Base-by-base conservation (phyloP, 1,284 basidiomycete species). In the Taiwanofungus camphoratus region DNA sequence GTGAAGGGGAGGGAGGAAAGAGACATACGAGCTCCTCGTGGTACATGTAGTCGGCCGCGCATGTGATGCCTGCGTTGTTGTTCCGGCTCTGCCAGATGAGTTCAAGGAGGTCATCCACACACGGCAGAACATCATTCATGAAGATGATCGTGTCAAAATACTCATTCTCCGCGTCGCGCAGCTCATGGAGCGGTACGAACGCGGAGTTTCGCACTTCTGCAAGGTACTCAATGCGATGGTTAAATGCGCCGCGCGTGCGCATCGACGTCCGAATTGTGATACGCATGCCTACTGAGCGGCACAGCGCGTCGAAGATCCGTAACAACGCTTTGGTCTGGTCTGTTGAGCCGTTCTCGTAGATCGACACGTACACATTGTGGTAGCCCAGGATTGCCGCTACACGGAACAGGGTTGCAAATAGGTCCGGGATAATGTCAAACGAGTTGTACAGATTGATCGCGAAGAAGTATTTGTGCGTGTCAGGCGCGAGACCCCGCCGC, bases 391-490 rank as follows among this genome's bases (percentile, higher is more conserved):
- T 80, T 15, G 89, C 75, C 0, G 90, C 82, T 19, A 91, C 81
- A 42, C 91, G 82, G 73, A 97, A 96, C 53, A 97, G 82, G n/a
- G 92, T 93, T 29, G 91, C 82, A 63, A 97, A 96, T 26, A 97
- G 74, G 66, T 97, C 93, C 9, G 93, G 93, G 51, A 97, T 93
- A 61, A 97, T 70, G 69, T 95, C 92, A 76, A 97, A 97, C n/a
- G 90, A 93, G 71, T 94, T 93, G 74, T 93, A 94, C 53, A 96
- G 72, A 68, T 97, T 97, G 76, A 97, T 96, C 42, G 92, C 93
- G 66, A 97, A 95, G 67, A 92, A 97, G 67, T 96, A 97, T 63
- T 96, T 96, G 78, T 97, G 93, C 50, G 82, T 75, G 54, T 74
- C 73, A 15, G 73, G 66, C 21, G 68, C 54, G 44, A 76, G 63